A percentile compares a stretch with the other conserved stretches of the same genome.
phyloP scores from a whole-genome alignment of 129 eudicot species.

The Lactuca sativa region DNA sequence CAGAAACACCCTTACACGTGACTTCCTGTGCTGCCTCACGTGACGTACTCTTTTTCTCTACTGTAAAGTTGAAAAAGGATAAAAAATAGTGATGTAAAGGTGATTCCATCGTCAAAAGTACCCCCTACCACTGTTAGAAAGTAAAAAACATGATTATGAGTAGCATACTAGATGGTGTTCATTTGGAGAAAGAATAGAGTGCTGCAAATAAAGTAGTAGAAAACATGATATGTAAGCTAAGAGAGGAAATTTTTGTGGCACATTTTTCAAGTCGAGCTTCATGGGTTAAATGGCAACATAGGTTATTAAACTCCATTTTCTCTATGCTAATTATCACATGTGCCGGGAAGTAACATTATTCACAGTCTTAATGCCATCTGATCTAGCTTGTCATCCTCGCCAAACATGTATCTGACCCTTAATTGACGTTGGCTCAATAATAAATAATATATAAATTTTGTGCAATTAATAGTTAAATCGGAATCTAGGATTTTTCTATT shows the following conservation, averaged over 20 bases:
- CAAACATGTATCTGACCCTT: neutral
- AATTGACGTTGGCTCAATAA: neutral
- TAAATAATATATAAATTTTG: neutral
- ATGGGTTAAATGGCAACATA: neutral
- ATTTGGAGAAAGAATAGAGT: constrained; percentile 27
- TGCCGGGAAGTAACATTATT: neutral
- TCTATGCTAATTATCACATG: neutral
- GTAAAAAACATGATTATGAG: constrained; percentile 43
- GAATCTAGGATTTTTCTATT: neutral
- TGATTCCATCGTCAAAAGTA: constrained; percentile 44
- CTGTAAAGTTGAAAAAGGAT: constrained; percentile 46
- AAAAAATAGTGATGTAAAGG: constrained; percentile 44
- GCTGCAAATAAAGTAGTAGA: constrained; percentile 23
- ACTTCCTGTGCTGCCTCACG: constrained; percentile 54
- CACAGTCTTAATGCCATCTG: neutral
- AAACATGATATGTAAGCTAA: constrained; percentile 23
- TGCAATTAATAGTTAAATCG: neutral
- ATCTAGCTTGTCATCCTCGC: neutral
- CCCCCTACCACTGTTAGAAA: constrained; percentile 40
- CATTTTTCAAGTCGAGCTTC: constrained; percentile 18
- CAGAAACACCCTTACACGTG: constrained; percentile 42
- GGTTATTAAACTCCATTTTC: neutral
- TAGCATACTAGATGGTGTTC: constrained; percentile 24
- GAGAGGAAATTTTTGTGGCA: neutral
- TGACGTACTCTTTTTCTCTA: constrained; percentile 43